Evolutionary conservation across 2,329 filamentous ascomycete genomes (phyloP), one percentile per base, ranked within the genome.

Genomic region (Knufia petricola): DNA sequence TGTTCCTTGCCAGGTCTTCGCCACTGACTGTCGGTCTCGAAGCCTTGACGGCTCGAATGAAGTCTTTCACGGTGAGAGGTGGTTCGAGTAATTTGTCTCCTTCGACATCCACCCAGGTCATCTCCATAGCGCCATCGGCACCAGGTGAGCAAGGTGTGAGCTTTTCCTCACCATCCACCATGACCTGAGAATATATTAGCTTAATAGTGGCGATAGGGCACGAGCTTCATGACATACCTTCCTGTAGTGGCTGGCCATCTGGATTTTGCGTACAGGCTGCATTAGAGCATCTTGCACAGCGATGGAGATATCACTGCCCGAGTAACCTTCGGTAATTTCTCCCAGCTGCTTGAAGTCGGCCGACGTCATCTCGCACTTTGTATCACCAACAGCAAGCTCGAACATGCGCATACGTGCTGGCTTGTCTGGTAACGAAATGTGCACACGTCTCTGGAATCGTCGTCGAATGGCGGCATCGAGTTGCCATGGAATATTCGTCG

Each of bases 401-500:
- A 96, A 95, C 89, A 95, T 95, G 60, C 77, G 88, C 63, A 89
- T 89, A 53, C 92, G 79, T 20, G 90, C 92, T 13, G 87, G 83
- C 36, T 82, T 61, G 64, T 98, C 92, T 4, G 92, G 92, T 38
- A 98, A 71, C 56, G 85, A 87, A 66, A 98, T 98, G 67, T 98
- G 92, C 23, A 98, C 89, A 69, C 92, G 78, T 59, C 92, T 78
- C 67, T 98, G 94, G 73, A 98, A 98, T 62, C 92, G 87, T 66
- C 92, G 80, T 58, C 92, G 83, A 60, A 98, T 98, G 59, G 92
- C 92, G 9, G 87, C 85, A 65, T 98, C 92, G 42, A 98, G 77
- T 73, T 98, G 90, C 92, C 92, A 98, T 15, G 92, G 92, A 54
- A 98, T 96, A 65, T 98, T 98, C 49, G 92, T 98, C 47, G 92